phyloP scores from a whole-genome alignment of 2,329 filamentous ascomycete genomes.

The Clarireedia homoeocarpa region DNA sequence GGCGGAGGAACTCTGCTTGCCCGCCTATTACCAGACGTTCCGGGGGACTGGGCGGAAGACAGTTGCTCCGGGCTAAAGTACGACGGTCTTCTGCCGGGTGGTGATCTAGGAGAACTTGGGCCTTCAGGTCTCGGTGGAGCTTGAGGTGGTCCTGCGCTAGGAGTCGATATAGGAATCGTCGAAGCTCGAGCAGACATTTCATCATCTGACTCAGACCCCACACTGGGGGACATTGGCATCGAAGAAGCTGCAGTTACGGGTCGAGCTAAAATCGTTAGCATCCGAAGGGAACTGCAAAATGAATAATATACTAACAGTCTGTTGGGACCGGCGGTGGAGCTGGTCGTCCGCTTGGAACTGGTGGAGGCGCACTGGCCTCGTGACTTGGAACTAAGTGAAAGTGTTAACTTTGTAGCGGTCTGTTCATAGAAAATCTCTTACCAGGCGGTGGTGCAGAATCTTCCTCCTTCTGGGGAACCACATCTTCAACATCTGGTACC shows the following conservation, averaged over 20 bases:
- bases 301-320: constrained; percentile 47
- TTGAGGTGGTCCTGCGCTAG: constrained; percentile 33
- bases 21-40: constrained; percentile 43
- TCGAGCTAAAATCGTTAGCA: constrained; percentile 45
- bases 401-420: constrained; percentile 6
- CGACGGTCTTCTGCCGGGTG: constrained; percentile 30
- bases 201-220: constrained; percentile 83
- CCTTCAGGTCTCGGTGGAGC: constrained; percentile 38
- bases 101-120: constrained; percentile 37
- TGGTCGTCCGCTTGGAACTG: constrained; percentile 37
- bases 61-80: constrained; percentile 31
- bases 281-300: neutral
- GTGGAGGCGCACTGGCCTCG: constrained; percentile 26
- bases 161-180: constrained; percentile 36
- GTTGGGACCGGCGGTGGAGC: constrained; percentile 50
- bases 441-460: constrained; percentile 31
- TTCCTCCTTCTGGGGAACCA: constrained; percentile 28
- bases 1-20: constrained; percentile 52
- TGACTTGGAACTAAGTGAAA: constrained; percentile 22
- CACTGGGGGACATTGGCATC: constrained; percentile 55
- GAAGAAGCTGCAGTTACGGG: constrained; percentile 49
- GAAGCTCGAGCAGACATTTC: constrained; percentile 58
- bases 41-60: constrained; percentile 27
- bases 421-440: constrained; percentile 6
- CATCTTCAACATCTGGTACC: constrained; percentile 47